A percentile compares a stretch with the other conserved stretches of the same genome.
These are phyloP conservation scores for Phialophora verrucosa DNA, from an alignment of 2,329 filamentous ascomycete species.

Conservation along the genomic window DNA sequence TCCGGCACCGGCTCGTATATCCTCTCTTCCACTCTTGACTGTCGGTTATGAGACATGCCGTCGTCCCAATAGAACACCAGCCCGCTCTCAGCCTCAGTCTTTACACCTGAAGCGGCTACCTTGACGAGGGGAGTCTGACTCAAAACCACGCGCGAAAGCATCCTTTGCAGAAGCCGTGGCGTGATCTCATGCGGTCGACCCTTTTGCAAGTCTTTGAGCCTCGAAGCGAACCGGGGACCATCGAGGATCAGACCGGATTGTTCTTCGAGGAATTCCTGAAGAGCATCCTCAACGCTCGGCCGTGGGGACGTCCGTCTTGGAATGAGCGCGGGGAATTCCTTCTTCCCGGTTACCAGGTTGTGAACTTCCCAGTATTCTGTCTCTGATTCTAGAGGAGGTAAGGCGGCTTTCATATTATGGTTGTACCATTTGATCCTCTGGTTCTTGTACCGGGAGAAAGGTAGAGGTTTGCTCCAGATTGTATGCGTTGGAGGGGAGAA, in stretches of 20 bases:
- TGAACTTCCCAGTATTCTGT: conserved; percentile 46
- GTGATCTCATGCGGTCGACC: conserved; percentile 51
- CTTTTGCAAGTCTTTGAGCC: conserved; percentile 41
- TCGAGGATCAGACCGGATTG: conserved; percentile 45
- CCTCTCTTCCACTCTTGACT: conserved; percentile 1
- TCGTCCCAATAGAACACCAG: conserved; percentile 30
- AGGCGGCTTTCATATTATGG: conserved; percentile 41
- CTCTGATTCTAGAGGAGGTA: conserved; percentile 48
- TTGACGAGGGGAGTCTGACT: conserved; percentile 32
- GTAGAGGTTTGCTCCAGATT: conserved; percentile 46
- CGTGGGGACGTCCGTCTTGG: conserved; percentile 37
- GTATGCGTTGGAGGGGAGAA: conserved; percentile 46
- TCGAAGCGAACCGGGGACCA: conserved; percentile 46
- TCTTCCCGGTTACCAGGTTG: conserved; percentile 41
- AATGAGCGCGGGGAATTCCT: conserved; percentile 42
- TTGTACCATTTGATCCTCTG: conserved; percentile 49
- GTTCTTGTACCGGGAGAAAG: conserved; percentile 43
- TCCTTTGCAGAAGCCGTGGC: conserved; percentile 46
- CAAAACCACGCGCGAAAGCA: conserved; percentile 28
- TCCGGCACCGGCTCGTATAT: conserved; percentile 1
- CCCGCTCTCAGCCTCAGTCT: not conserved
- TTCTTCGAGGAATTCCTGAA: conserved; percentile 30
- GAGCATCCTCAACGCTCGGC: conserved; percentile 28
- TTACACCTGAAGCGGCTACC: not conserved
- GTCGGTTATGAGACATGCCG: conserved; percentile 8